phyloP scores from a whole-genome alignment of 108 stramenopile genomes.

The Conticribra weissflogii region DNA sequence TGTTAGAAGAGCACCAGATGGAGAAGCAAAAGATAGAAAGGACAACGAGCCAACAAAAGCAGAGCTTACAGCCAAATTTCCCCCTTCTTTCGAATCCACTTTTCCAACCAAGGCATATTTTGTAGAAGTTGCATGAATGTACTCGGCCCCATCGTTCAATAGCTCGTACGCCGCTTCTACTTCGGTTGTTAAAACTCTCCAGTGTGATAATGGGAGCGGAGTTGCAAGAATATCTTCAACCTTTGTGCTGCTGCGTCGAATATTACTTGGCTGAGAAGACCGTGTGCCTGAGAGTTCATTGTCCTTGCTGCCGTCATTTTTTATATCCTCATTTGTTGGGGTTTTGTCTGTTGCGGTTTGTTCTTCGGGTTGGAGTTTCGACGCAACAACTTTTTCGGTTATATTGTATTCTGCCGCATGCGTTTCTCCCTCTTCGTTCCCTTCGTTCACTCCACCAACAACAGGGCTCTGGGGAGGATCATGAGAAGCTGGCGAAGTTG shows the following conservation, averaged over 20 bases:
- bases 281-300: background rate
- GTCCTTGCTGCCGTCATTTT: too few species aligned
- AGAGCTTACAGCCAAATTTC: conserved; percentile 35
- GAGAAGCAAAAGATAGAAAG: background rate
- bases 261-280: too few species aligned
- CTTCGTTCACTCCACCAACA: too few species aligned
- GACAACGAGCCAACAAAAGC: background rate
- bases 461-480: too few species aligned
- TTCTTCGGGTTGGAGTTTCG: too few species aligned
- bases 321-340: too few species aligned
- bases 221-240: background rate
- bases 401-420: too few species aligned
- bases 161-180: conserved; percentile 50
- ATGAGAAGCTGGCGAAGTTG: background rate
- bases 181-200: background rate
- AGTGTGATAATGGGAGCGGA: background rate
- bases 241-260: background rate
- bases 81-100: conserved; percentile 52
- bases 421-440: too few species aligned
- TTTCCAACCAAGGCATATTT: conserved; percentile 82
- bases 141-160: conserved; percentile 54
- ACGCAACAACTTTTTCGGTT: too few species aligned
- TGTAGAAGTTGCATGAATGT: conserved; percentile 75
- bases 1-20: too few species aligned
- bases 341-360: too few species aligned